These are phyloP conservation scores for Gleditsia sinensis DNA, from an alignment of 306 rosid genomes.

Conservation along the genomic window DNA sequence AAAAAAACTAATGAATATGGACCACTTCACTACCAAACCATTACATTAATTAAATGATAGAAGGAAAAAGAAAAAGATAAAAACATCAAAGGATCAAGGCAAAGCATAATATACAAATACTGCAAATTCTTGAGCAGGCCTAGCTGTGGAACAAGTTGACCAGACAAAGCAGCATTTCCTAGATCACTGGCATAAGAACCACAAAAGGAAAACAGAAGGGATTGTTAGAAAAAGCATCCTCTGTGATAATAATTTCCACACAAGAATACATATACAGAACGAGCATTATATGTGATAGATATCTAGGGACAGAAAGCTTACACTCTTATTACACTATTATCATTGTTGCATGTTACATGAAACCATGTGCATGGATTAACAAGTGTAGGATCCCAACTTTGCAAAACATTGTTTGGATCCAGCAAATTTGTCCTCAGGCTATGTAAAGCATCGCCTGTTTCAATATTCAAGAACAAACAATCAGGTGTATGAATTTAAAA, in stretches of 20 bases:
- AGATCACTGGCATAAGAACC: slow-evolving; percentile 67
- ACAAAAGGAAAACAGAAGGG: slow-evolving; percentile 28
- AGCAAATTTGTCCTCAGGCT: slow-evolving; percentile 81
- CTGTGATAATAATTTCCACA: slow-evolving; percentile 1
- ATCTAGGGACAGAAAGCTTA: slow-evolving; percentile 49
- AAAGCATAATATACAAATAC: slow-evolving; percentile 71
- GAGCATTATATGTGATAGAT: not conserved
- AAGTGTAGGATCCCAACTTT: slow-evolving; percentile 99
- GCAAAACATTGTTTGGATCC: slow-evolving; percentile 95
- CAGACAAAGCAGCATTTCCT: slow-evolving; percentile 97
- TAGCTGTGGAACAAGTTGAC: slow-evolving; percentile 92
- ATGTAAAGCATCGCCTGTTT: slow-evolving; percentile 95
- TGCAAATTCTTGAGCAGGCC: slow-evolving; percentile 97
- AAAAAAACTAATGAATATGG: not conserved
- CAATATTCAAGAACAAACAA: slow-evolving; percentile 31
- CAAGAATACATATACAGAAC: not conserved
- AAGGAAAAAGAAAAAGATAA: slow-evolving; percentile 1
- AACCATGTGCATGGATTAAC: slow-evolving; percentile 99
- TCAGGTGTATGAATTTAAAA: slow-evolving; percentile 27
- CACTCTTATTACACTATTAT: slow-evolving; percentile 97
- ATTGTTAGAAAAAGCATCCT: slow-evolving; percentile 32
- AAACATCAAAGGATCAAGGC: slow-evolving; percentile 23
- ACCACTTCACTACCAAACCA: slow-evolving; percentile 8
- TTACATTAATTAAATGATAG: not conserved
- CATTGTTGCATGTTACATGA: slow-evolving; percentile 98